A percentile compares a stretch with the other conserved stretches of the same genome.
Conservation (phyloP, 2,329 filamentous ascomycete species). For the Sclerotiophoma versabilis region DNA sequence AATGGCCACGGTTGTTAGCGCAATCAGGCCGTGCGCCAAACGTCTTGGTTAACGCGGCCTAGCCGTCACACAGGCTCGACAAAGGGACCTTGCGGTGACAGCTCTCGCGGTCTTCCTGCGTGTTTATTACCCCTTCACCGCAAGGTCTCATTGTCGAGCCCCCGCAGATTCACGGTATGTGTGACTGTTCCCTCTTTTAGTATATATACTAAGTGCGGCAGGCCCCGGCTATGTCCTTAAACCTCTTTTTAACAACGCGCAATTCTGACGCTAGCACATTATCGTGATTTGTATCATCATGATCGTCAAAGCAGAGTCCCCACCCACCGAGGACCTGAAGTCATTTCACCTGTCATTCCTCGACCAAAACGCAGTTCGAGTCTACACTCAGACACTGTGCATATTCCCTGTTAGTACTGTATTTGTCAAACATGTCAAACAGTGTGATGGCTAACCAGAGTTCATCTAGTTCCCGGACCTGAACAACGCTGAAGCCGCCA, state of each 20-base stretch:
- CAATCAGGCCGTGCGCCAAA: conserved; percentile 36
- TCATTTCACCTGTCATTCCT: conserved; percentile 39
- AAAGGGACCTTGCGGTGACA: conserved; percentile 40
- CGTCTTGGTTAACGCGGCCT: conserved; percentile 35
- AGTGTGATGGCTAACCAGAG: background rate
- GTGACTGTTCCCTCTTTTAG: conserved; percentile 24
- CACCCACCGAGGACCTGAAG: conserved; percentile 27
- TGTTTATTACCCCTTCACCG: conserved; percentile 35
- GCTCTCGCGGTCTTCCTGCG: conserved; percentile 34
- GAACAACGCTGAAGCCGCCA: conserved; percentile 35
- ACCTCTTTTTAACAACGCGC: conserved; percentile 27
- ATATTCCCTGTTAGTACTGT: conserved; percentile 37
- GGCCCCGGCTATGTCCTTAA: conserved; percentile 30
- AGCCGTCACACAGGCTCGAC: conserved; percentile 36
- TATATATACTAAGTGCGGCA: conserved; percentile 33
- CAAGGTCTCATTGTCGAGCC: conserved; percentile 18
- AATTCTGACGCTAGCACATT: conserved; percentile 28
- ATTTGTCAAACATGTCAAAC: too few species aligned
- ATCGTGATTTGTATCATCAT: conserved; percentile 28
- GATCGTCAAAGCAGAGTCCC: conserved; percentile 34
- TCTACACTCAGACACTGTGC: conserved; percentile 41
- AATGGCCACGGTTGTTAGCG: conserved; percentile 20
- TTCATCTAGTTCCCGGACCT: conserved; percentile 36
- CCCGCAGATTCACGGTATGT: conserved; percentile 22
- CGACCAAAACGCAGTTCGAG: conserved; percentile 44